Percentiles rank a stretch among this genome's conserved stretches.
Conservation (phyloP, 2,329 filamentous ascomycete genomes). For the Cephalotrichum gorgonifer region DNA sequence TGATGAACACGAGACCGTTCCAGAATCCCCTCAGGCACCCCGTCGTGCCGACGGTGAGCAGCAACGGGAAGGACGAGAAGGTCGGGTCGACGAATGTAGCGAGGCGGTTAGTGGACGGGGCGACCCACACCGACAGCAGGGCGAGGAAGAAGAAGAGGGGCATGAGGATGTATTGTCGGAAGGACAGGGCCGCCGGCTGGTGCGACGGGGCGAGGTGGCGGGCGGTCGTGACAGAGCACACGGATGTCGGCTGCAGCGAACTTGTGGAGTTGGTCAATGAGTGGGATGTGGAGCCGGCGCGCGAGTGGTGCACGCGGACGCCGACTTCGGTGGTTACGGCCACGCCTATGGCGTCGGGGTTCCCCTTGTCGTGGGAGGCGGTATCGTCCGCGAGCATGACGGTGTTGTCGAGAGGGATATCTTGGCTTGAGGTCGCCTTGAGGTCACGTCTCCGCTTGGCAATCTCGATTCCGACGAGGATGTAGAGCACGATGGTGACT, state of each 20-base stretch:
- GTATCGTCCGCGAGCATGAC: neutral
- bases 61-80: neutral
- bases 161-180: slow-evolving; percentile 2
- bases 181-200: neutral
- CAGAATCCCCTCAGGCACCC: slow-evolving; percentile 2
- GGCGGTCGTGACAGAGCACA: neutral
- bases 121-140: slow-evolving; percentile 1
- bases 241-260: neutral
- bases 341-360: neutral
- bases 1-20: slow-evolving; percentile 2
- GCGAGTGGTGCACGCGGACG: neutral
- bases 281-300: neutral
- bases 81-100: neutral
- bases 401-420: too few relatives aligned
- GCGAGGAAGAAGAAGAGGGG: slow-evolving; percentile 4
- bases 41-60: neutral
- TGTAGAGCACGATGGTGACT: neutral
- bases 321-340: neutral
- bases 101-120: slow-evolving; percentile 1
- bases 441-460: neutral
- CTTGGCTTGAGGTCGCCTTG: neutral
- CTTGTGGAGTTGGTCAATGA: neutral
- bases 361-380: neutral
- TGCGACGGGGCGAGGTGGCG: neutral
- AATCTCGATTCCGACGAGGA: neutral